These are phyloP conservation scores for Microstroma glucosiphilum DNA, from an alignment of 1,284 basidiomycete genomes.

Conservation along the genomic window DNA sequence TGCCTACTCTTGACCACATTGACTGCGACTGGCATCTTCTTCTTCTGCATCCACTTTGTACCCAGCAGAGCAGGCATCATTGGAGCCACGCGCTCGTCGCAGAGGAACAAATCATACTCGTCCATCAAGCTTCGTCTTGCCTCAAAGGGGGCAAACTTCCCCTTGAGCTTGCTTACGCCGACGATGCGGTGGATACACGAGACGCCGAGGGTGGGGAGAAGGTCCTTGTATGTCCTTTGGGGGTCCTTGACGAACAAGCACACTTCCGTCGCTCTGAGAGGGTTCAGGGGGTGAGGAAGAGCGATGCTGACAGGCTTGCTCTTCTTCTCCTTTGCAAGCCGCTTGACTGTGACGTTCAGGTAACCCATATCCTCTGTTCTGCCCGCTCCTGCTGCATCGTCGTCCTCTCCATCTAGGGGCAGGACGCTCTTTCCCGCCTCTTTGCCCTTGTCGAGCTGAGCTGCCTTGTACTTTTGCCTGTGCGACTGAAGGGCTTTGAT, in stretches of 20 bases:
- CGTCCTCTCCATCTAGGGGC: constrained; percentile 21
- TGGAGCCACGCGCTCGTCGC: constrained; percentile 83
- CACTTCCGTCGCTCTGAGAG: constrained; percentile 68
- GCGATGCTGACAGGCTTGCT: constrained; percentile 53
- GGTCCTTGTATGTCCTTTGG: constrained; percentile 89
- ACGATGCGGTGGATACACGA: constrained; percentile 89
- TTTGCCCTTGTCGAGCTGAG: constrained; percentile 8
- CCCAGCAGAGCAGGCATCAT: constrained; percentile 80
- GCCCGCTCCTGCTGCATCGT: constrained; percentile 19
- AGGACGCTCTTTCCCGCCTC: constrained; percentile 17
- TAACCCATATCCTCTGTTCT: constrained; percentile 31
- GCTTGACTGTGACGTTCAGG: constrained; percentile 39
- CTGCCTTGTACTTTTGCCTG: constrained; percentile 10
- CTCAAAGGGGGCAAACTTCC: constrained; percentile 62
- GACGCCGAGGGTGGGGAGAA: constrained; percentile 69
- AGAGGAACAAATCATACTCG: constrained; percentile 85
- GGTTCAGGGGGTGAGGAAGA: constrained; percentile 72
- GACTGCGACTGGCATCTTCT: constrained; percentile 96
- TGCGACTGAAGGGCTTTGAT: constrained; percentile 39
- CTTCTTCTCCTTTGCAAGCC: constrained; percentile 24
- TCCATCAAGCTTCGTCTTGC: constrained; percentile 75
- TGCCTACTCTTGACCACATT: constrained; percentile 62
- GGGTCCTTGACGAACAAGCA: constrained; percentile 94
- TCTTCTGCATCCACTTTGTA: constrained; percentile 83
- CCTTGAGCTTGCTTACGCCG: constrained; percentile 58